phyloP scores from a whole-genome alignment of 306 rosid genomes.

The Vicia villosa region DNA sequence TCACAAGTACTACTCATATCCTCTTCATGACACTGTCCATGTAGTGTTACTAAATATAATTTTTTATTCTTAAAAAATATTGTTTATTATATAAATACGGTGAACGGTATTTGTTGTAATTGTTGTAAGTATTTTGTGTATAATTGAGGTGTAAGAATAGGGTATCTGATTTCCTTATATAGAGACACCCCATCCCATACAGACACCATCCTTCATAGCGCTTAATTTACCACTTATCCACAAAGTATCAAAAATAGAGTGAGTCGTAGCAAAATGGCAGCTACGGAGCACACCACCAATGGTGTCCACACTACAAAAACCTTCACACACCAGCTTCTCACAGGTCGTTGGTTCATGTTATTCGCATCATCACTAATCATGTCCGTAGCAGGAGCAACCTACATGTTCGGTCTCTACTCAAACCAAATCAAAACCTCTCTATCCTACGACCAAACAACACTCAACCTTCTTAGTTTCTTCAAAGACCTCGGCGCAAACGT shows the following conservation, averaged over 20 bases:
- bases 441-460: conserved; percentile 75
- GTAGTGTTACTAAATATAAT: no score
- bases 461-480: conserved; percentile 76
- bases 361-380: conserved; percentile 69
- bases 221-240: neutral
- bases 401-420: conserved; percentile 70
- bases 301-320: conserved; percentile 26
- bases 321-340: conserved; percentile 45
- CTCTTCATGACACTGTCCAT: no score
- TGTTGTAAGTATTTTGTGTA: no score
- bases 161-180: no score
- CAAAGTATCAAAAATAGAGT: neutral
- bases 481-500: conserved; percentile 77
- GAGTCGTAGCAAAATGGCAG: conserved; percentile 33
- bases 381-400: conserved; percentile 69
- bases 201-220: neutral
- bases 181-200: no score
- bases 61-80: no score
- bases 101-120: no score
- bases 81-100: no score
- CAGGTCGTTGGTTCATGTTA: conserved; percentile 78
- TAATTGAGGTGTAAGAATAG: no score
- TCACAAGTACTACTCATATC: no score
- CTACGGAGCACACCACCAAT: conserved; percentile 5
- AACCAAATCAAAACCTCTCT: conserved; percentile 52